A percentile compares a stretch with the other conserved stretches of the same genome.
Evolutionary conservation across 805 yeast genomes (phyloP).

Genomic region (Kodamaea nitidulidarum): DNA sequence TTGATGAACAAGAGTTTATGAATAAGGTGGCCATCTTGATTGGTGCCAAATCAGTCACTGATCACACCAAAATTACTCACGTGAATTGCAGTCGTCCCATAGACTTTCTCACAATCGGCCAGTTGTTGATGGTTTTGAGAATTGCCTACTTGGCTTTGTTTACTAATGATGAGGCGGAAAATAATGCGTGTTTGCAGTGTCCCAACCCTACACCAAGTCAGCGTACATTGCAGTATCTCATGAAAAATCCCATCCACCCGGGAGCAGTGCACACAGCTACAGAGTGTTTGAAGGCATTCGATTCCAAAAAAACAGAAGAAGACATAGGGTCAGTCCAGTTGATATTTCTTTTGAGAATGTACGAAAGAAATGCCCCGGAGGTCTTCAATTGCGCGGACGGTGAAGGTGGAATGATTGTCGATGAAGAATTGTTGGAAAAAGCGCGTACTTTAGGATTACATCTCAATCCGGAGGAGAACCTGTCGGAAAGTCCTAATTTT

Average conservation of each 20-base stretch:
- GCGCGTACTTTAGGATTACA: constrained; percentile 19
- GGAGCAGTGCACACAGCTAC: constrained; percentile 15
- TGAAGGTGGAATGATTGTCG: constrained; percentile 3
- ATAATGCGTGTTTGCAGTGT: constrained; percentile 10
- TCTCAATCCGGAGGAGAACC: constrained; percentile 14
- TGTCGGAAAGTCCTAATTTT: constrained; percentile 10
- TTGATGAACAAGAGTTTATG: constrained; percentile 19
- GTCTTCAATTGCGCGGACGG: constrained; percentile 4
- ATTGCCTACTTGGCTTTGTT: constrained; percentile 33
- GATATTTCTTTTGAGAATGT: constrained; percentile 15
- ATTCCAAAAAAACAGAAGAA: constrained; percentile 8
- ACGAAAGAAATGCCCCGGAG: constrained; percentile 16
- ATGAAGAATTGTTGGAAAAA: constrained; percentile 12
- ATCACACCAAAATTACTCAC: constrained; percentile 23
- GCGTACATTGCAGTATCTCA: constrained; percentile 16
- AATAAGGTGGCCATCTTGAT: constrained; percentile 14
- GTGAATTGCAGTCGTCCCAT: constrained; percentile 24
- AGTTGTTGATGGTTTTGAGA: constrained; percentile 29
- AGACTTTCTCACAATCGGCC: constrained; percentile 31
- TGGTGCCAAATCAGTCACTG: constrained; percentile 11
- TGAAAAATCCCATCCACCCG: constrained; percentile 17
- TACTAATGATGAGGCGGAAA: constrained; percentile 11
- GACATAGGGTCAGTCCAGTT: constrained; percentile 18
- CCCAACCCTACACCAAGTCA: constrained; percentile 13
- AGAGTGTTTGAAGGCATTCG: constrained; percentile 9